These are phyloP conservation scores for Graphilbum fragrans DNA, from an alignment of 2,329 filamentous ascomycete genomes.

Conservation along the genomic window DNA sequence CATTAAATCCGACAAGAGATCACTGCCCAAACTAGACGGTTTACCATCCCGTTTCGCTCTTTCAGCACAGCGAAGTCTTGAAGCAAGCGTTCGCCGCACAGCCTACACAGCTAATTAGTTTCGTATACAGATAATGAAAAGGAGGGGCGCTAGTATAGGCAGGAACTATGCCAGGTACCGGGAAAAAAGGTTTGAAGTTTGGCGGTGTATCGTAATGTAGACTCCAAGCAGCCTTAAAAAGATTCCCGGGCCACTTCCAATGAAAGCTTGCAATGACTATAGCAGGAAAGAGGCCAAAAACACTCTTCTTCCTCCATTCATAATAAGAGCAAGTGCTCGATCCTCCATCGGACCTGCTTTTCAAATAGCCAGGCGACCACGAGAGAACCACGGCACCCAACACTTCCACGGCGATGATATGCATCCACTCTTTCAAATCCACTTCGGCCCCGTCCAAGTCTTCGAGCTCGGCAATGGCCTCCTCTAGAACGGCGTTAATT, in stretches of 20 bases:
- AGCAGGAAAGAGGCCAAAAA: constrained; percentile 36
- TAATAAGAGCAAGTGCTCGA: constrained; percentile 36
- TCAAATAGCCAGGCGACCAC: constrained; percentile 38
- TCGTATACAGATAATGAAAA: too few relatives aligned
- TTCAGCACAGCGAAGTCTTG: background rate
- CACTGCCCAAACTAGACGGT: constrained; percentile 10
- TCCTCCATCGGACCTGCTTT: constrained; percentile 28
- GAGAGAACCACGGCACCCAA: constrained; percentile 36
- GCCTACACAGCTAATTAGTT: constrained; percentile 13
- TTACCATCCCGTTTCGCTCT: background rate
- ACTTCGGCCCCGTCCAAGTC: constrained; percentile 24
- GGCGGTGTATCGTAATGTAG: constrained; percentile 30
- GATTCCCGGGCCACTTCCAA: constrained; percentile 21
- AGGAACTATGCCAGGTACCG: constrained; percentile 21
- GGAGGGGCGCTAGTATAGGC: too few relatives aligned
- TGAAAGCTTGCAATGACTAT: constrained; percentile 26
- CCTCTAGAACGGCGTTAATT: constrained; percentile 26
- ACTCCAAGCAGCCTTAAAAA: constrained; percentile 30
- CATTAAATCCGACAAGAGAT: constrained; percentile 34
- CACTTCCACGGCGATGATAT: constrained; percentile 40
- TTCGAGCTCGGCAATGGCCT: constrained; percentile 22
- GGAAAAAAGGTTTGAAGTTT: constrained; percentile 35
- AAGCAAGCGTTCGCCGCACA: constrained; percentile 11
- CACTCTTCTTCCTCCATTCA: constrained; percentile 38
- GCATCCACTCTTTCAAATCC: constrained; percentile 43